phyloP scores from a whole-genome alignment of 306 rosid genomes.

The Gastrolobium bilobum region DNA sequence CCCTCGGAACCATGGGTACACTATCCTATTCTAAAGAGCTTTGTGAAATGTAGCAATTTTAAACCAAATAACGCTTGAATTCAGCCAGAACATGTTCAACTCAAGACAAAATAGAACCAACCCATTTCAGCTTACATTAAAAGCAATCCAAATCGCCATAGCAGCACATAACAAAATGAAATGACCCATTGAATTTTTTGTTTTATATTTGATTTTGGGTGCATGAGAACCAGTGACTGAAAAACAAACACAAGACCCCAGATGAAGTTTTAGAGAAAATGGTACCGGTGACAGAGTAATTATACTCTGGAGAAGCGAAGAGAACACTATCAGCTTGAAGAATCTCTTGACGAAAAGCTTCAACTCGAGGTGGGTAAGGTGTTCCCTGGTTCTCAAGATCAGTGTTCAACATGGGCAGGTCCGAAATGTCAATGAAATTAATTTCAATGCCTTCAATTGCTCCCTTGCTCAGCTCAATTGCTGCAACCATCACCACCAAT shows the following conservation, averaged over 20 bases:
- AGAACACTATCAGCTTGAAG: constrained; percentile 70
- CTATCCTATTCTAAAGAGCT: no score
- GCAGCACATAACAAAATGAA: not conserved
- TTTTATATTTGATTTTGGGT: no score
- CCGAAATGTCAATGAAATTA: constrained; percentile 71
- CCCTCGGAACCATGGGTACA: no score
- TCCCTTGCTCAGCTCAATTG: constrained; percentile 65
- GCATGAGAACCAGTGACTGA: no score
- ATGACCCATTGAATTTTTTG: not conserved
- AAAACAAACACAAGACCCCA: not conserved
- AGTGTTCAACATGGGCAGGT: constrained; percentile 72
- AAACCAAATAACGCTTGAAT: not conserved
- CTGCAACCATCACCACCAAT: constrained; percentile 42
- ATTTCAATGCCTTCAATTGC: constrained; percentile 61
- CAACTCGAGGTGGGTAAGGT: constrained; percentile 62
- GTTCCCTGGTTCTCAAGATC: constrained; percentile 70
- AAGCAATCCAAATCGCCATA: not conserved
- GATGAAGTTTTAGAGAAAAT: not conserved
- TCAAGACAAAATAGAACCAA: not conserved
- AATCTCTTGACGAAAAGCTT: constrained; percentile 73
- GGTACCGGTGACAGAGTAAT: constrained; percentile 75
- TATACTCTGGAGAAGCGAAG: constrained; percentile 91
- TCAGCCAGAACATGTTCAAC: no score
- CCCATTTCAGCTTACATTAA: not conserved
- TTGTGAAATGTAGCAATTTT: no score